A percentile compares a stretch with the other conserved stretches of the same genome.
phyloP scores from a whole-genome alignment of 768 basidiomycete genomes.

The Punctularia strigosozonata region DNA sequence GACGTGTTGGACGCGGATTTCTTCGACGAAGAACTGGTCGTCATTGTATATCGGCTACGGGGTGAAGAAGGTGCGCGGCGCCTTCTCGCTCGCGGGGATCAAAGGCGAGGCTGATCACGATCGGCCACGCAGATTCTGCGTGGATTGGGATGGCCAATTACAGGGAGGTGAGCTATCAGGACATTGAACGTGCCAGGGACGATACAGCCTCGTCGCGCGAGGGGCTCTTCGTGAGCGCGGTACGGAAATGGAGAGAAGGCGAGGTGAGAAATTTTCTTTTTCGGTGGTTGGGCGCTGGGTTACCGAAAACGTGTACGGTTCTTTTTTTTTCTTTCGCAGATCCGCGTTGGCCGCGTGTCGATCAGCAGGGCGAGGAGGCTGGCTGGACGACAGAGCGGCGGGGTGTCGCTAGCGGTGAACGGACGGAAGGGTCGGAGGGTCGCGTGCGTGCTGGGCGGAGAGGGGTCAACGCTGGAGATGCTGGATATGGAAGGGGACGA shows the following conservation, averaged over 20 bases:
- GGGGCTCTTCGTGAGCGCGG: conserved; percentile 49
- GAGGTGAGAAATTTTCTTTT: conserved; percentile 40
- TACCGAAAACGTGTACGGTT: not conserved
- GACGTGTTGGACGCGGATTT: conserved; percentile 60
- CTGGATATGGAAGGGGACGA: conserved; percentile 65
- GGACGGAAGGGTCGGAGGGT: conserved; percentile 65
- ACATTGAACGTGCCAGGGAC: conserved; percentile 33
- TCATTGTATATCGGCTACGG: conserved; percentile 49
- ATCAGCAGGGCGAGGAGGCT: conserved; percentile 49
- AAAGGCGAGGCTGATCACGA: conserved; percentile 20
- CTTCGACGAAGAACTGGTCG: conserved; percentile 63
- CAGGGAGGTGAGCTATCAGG: conserved; percentile 46
- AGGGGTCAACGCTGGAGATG: conserved; percentile 54
- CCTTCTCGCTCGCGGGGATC: conserved; percentile 9
- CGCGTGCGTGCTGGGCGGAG: conserved; percentile 58
- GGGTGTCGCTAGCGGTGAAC: conserved; percentile 57
- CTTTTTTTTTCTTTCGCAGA: conserved; percentile 22
- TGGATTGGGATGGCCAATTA: conserved; percentile 57
- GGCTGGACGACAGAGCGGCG: conserved; percentile 36
- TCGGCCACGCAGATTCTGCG: conserved; percentile 35
- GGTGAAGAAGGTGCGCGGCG: conserved; percentile 35
- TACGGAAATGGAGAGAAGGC: conserved; percentile 46
- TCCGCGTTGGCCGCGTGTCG: conserved; percentile 33
- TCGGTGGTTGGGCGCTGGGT: not conserved
- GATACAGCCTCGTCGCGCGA: conserved; percentile 46